These are phyloP conservation scores for Auricularia sp. DNA, from an alignment of 768 basidiomycete genomes.

Conservation along the genomic window DNA sequence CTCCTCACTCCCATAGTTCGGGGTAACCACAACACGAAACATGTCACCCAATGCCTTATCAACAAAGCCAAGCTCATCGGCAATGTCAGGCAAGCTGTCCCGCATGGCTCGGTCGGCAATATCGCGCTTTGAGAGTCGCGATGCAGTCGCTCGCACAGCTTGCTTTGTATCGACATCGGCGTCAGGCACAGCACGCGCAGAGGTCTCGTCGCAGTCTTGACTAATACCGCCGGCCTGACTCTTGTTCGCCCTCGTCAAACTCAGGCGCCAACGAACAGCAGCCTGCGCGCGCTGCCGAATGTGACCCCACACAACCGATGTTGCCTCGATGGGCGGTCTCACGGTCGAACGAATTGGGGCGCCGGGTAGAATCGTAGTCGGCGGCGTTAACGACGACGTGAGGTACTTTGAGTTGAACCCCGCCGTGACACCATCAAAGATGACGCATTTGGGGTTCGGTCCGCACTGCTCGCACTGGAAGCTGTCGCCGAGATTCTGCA, in stretches of 20 bases:
- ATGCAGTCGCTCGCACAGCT: neutral
- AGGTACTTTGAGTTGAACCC: neutral
- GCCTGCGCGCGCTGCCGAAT: neutral
- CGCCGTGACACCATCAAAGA: slow-evolving; percentile 8
- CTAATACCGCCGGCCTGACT: neutral
- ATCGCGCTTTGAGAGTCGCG: neutral
- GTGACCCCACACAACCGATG: neutral
- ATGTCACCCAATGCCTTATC: neutral
- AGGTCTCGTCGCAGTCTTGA: neutral
- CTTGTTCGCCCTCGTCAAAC: neutral
- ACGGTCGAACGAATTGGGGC: neutral
- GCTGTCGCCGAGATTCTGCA: slow-evolving; percentile 8
- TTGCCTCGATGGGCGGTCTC: neutral
- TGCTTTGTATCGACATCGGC: neutral
- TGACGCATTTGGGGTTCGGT: slow-evolving; percentile 8
- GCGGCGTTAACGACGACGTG: neutral
- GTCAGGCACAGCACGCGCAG: neutral
- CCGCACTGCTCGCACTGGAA: slow-evolving; percentile 11
- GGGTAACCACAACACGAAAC: neutral
- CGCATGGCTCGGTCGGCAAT: neutral
- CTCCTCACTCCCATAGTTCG: neutral
- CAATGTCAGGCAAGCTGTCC: neutral
- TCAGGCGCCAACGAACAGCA: neutral
- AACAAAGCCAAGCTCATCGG: neutral
- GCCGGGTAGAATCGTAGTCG: neutral